A percentile compares a stretch with the other conserved stretches of the same genome.
Evolutionary conservation across 495 filamentous ascomycete species (phyloP).

Genomic region (Elaphomyces granulatus): DNA sequence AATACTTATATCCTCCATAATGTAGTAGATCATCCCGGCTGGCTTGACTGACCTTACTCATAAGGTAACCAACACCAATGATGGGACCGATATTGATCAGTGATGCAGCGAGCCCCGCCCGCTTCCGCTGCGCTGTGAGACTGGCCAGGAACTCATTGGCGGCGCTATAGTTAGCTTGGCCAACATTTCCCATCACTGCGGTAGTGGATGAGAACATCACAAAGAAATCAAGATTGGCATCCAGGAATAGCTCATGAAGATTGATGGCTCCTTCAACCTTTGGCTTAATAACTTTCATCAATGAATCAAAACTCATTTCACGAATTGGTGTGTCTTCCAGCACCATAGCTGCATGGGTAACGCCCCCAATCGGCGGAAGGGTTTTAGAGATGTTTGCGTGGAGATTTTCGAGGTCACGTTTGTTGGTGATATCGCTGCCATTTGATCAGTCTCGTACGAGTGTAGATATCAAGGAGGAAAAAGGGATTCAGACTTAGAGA

Average conservation of each 20-base stretch:
- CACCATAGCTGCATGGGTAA: constrained; percentile 15
- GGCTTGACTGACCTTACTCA: neutral
- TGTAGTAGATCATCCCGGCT: neutral
- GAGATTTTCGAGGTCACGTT: constrained; percentile 7
- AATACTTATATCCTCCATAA: constrained; percentile 6
- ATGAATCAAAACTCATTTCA: constrained; percentile 5
- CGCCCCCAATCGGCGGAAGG: constrained; percentile 11
- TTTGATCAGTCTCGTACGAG: constrained; percentile 12
- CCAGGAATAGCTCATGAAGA: constrained; percentile 17
- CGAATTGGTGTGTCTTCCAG: constrained; percentile 10
- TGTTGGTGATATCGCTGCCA: constrained; percentile 5
- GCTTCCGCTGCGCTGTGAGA: constrained; percentile 17
- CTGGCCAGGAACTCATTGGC: constrained; percentile 37
- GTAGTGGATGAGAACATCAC: constrained; percentile 41
- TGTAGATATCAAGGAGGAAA: neutral
- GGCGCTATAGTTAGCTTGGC: constrained; percentile 45
- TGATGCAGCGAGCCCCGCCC: constrained; percentile 14
- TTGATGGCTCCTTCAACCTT: constrained; percentile 15
- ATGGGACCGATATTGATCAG: constrained; percentile 17
- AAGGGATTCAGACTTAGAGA: constrained; percentile 9
- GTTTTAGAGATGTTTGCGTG: constrained; percentile 6
- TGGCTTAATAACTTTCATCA: constrained; percentile 9
- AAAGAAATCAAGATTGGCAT: constrained; percentile 43
- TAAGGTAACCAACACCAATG: constrained; percentile 34
- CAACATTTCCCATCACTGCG: constrained; percentile 35